Evolutionary conservation across 345 rosid genomes (phyloP).

Genomic region (Pistacia integerrima): DNA sequence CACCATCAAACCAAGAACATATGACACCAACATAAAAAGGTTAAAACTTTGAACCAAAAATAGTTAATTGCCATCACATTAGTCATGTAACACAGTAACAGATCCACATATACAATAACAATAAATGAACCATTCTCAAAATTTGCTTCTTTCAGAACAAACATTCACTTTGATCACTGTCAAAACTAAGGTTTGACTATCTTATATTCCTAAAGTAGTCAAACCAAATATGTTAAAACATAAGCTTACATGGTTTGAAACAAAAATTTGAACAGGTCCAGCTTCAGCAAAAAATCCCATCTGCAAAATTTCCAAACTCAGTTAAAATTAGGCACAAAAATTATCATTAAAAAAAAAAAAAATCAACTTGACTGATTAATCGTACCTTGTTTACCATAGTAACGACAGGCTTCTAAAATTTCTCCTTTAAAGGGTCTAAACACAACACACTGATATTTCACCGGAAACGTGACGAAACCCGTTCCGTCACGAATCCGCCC

Average conservation of each 20-base stretch:
- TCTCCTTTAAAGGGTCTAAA: conserved; percentile 93
- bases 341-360: too few relatives aligned
- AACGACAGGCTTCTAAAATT: conserved; percentile 91
- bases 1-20: background rate
- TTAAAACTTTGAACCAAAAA: too few relatives aligned
- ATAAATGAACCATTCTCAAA: background rate
- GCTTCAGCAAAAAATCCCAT: conserved; percentile 98
- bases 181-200: too few relatives aligned
- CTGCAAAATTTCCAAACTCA: conserved; percentile 34
- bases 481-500: conserved; percentile 93
- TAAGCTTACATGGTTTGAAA: conserved; percentile 83
- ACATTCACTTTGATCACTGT: too few relatives aligned
- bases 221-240: too few relatives aligned
- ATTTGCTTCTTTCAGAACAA: too few relatives aligned
- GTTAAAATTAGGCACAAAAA: background rate
- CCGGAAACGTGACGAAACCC: conserved; percentile 79
- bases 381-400: conserved; percentile 83
- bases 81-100: too few relatives aligned
- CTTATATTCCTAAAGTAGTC: too few relatives aligned
- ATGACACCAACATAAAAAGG: too few relatives aligned
- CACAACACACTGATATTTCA: conserved; percentile 84
- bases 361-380: background rate
- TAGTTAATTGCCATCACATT: too few relatives aligned
- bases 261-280: conserved; percentile 95
- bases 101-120: too few relatives aligned